Conservation (phyloP, 371 early-diverging fungal genomes). For the Rhizopus arrhizus region DNA sequence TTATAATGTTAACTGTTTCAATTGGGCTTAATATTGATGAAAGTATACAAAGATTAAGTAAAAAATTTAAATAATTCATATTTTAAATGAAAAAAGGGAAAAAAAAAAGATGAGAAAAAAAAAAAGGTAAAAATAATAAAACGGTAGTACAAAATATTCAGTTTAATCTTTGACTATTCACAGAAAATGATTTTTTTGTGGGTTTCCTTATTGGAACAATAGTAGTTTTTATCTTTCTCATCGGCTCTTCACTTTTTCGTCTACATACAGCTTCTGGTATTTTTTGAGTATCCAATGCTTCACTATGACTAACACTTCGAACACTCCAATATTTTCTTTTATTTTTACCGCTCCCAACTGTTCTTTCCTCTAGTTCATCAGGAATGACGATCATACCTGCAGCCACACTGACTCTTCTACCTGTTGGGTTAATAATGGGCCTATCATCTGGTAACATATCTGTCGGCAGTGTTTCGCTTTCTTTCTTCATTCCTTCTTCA, state of each 20-base stretch:
- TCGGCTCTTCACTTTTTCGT: constrained; percentile 48
- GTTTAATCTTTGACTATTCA: not conserved
- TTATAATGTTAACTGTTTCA: not conserved
- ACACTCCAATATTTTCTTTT: constrained; percentile 46
- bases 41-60: no score
- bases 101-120: no score
- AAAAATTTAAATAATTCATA: not conserved
- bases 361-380: constrained; percentile 50
- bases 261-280: constrained; percentile 24
- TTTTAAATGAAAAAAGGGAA: not conserved
- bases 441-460: constrained; percentile 39
- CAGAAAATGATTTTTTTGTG: not conserved
- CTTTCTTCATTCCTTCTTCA: constrained; percentile 10
- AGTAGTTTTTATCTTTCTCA: not conserved
- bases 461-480: constrained; percentile 29
- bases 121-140: not conserved
- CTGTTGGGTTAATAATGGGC: constrained; percentile 46
- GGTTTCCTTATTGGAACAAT: not conserved
- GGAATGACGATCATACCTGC: constrained; percentile 60
- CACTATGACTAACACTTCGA: constrained; percentile 48
- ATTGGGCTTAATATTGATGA: not conserved
- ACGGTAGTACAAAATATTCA: no score
- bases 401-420: constrained; percentile 59
- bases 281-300: constrained; percentile 10
- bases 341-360: constrained; percentile 37